phyloP scores from a whole-genome alignment of 2,329 filamentous ascomycete genomes.

The Tolypocladium cylindrosporum region DNA sequence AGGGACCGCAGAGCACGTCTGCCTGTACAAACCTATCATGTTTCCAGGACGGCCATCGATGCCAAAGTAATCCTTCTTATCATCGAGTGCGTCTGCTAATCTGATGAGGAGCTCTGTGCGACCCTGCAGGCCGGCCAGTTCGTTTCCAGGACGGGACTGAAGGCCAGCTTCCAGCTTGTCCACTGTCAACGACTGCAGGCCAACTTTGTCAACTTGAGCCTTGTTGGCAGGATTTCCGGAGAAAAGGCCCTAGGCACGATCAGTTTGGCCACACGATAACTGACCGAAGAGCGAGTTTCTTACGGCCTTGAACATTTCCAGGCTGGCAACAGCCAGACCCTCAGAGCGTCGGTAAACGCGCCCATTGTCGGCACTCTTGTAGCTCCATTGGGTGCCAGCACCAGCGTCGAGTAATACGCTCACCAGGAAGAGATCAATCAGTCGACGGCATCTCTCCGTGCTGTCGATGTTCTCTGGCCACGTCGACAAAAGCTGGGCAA shows the following conservation, averaged over 20 bases:
- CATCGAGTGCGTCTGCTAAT: slow-evolving; percentile 62
- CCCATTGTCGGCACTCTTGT: slow-evolving; percentile 83
- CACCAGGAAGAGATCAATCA: slow-evolving; percentile 69
- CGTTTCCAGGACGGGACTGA: slow-evolving; percentile 73
- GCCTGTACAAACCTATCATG: slow-evolving; percentile 63
- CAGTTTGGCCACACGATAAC: slow-evolving; percentile 3
- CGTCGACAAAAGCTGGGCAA: slow-evolving; percentile 59
- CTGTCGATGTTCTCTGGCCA: slow-evolving; percentile 62
- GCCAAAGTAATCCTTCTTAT: slow-evolving; percentile 77
- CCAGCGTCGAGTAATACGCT: slow-evolving; percentile 81
- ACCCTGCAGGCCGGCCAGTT: slow-evolving; percentile 76
- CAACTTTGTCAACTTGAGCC: slow-evolving; percentile 80
- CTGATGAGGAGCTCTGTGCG: slow-evolving; percentile 69
- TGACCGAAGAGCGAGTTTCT: slow-evolving; percentile 6
- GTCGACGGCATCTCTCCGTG: slow-evolving; percentile 62
- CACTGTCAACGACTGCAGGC: slow-evolving; percentile 62
- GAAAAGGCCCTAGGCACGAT: slow-evolving; percentile 57
- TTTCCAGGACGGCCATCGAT: slow-evolving; percentile 78
- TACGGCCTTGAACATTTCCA: slow-evolving; percentile 85
- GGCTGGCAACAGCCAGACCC: slow-evolving; percentile 64
- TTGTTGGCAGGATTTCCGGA: slow-evolving; percentile 74
- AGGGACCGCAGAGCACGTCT: neutral
- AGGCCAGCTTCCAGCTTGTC: slow-evolving; percentile 70
- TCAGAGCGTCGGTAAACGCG: slow-evolving; percentile 77
- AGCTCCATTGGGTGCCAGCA: slow-evolving; percentile 83